Evolutionary conservation across 345 rosid genomes (phyloP), one percentile per base, ranked within the genome.

Genomic region (Acer yangbiense): DNA sequence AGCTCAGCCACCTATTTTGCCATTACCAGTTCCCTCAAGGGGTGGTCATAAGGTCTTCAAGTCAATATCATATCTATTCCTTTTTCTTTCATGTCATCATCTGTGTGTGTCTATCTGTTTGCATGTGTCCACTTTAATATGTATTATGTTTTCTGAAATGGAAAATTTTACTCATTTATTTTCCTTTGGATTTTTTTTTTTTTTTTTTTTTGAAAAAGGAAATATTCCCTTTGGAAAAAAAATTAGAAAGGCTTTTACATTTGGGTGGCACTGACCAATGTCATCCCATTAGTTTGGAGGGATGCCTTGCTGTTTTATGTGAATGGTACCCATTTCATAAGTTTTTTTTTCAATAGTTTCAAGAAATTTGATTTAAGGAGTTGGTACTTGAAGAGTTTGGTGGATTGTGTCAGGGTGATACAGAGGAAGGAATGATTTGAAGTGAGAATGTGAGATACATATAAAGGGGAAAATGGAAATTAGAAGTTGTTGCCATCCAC

Each of bases 1-100:
- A 85, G 81, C 90, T 73, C 93, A 92, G 82, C 97, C 95, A 35
- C 95, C 97, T 23, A 86, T 95, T 69, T 86, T 95, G 82, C 94
- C 98, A 68, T 84, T 91, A 80, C 98, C 98, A 65, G 83, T 88
- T 41, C 86, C 89, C 75, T 86, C 90, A 64, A 86, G 88, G 65
- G 78, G 88, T 77, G 75, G 63, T 74, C 86, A 86, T 35, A 88
- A 84, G 94, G 94, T 90, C n/a, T n/a, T 58, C 17, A 73, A 35
- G 61, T 20, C 73, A 20, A 17, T 41, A n/a, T 43, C 46, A 35
- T 16, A 25, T 21, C 63, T 16, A 48, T 23, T 25, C 29, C 46
- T 43, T 7, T 68, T 32, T 73, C 16, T 41, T 16, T 35, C n/a
- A 35, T 65, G 63, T 32, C 70, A 50, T 48, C 43, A 5, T 55